Base-by-base conservation (phyloP, 73 alveolate genomes). In the Symbiodinium natans region DNA sequence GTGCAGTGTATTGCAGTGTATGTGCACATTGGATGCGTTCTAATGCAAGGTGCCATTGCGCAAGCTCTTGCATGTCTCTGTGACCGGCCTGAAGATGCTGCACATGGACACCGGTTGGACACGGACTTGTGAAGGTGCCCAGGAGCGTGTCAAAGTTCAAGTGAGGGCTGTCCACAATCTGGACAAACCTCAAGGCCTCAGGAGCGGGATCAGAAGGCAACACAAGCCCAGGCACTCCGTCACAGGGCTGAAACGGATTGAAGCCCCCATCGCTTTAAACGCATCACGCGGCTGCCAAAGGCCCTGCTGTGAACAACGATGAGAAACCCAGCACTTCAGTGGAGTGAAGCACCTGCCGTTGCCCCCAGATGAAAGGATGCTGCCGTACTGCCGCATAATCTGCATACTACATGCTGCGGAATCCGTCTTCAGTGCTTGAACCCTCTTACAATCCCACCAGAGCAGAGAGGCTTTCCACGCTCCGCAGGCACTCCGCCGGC, bases 141-240 rank as follows among this genome's bases (percentile, higher is more conserved):
- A 63, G 77, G 77, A 63, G 77, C 77, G 25, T 63, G 77, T 63
- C 77, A 27, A 63, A 63, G 77, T 63, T 63, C 36, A 63, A 27
- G 77, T 63, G 77, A 15, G 77, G 77, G 77, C 77, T 63, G 77
- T 63, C 77, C 31, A 63, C 77, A 63, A 63, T 63, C 77, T 63
- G 77, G 36, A 63, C 77, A 27, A 63, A 63, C 2, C 77, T 31
- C 77, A 63, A 63, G 2, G 77, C 77, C 77, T 63, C 34, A 7
- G 31, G 17, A 52, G 68, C 27, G 56, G 19, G 56, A 11, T 5
- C 19, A 43, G 56, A 43, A 11, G n/a, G 11, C 19, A 43, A 43
- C 11, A 5, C 56, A 11, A 11, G 19, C 56, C 56, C 56, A 43
- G 11, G 11, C 56, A 8, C 56, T 43, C 56, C 9, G 59, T 19